phyloP scores from a whole-genome alignment of 352 stramenopile species.

The Phytophthora colocasiae region DNA sequence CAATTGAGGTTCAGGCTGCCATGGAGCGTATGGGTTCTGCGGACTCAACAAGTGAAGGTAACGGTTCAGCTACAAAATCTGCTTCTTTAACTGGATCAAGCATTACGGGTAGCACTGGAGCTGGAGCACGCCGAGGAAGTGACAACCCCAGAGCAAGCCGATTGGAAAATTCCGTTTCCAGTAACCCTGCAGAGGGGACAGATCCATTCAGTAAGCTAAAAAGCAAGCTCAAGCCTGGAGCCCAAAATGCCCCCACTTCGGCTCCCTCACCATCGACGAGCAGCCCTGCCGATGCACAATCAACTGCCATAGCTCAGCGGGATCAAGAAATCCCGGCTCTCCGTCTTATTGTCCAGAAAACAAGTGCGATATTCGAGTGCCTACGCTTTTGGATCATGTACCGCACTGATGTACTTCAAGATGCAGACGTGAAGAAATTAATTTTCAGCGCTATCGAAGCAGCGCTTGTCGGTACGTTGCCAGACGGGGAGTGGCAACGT shows the following conservation, averaged over 20 bases:
- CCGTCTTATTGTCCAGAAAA: constrained; percentile 85
- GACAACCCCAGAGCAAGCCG: constrained; percentile 56
- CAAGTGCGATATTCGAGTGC: constrained; percentile 85
- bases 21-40: constrained; percentile 62
- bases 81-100: constrained; percentile 42
- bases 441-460: constrained; percentile 89
- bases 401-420: constrained; percentile 73
- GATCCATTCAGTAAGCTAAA: constrained; percentile 80
- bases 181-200: constrained; percentile 41
- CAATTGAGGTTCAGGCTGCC: constrained; percentile 83
- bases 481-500: constrained; percentile 80
- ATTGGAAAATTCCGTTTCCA: constrained; percentile 38
- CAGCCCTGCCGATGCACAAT: constrained; percentile 24
- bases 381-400: constrained; percentile 89
- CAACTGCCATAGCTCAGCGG: constrained; percentile 12
- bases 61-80: constrained; percentile 31
- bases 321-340: constrained; percentile 76
- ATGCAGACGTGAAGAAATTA: constrained; percentile 83
- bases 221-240: constrained; percentile 59
- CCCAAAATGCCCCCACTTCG: constrained; percentile 35
- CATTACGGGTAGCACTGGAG: constrained; percentile 28
- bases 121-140: constrained; percentile 45
- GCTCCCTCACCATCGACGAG: constrained; percentile 50
- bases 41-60: constrained; percentile 24
- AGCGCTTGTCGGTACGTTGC: constrained; percentile 81